Evolutionary conservation across 257 asterid genomes (phyloP), one percentile per base, ranked within the genome.

Genomic region (Salvia splendens): DNA sequence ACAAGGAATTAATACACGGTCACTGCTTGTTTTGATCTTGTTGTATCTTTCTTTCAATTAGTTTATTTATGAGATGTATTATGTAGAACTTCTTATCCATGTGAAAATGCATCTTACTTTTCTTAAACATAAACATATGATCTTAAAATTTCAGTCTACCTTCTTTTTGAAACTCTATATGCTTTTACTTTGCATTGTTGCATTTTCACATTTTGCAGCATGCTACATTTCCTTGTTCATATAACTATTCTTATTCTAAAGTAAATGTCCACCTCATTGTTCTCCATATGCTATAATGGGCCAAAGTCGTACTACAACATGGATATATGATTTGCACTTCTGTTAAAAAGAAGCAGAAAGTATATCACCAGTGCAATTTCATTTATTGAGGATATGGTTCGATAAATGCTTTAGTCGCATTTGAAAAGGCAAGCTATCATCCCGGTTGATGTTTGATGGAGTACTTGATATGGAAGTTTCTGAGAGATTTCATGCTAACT

Each of bases 371-470:
- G 75, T 71, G 80, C 75, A 17, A 17, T 17, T 17, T 56, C 68
- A 67, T 56, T 71, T 62, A 71, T 70, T 42, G 67, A 20, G 62
- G 79, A 63, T 75, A 65, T 50, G 77, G 79, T 47, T 71, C 65
- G 33, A 65, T 61, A 36, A 53, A 17, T 17, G 20, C 20, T 17
- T 17, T 17, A 17, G 20, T 17, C 1, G 20, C 20, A 17, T 17
- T 48, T 61, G 70, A 70, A 71, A 57, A 74, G 73, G 76, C 61
- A 73, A 59, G 20, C 12, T 50, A 32, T 49, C 40, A 32, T 53
- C 70, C 61, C 41, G 38, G 11, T 59, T 50, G 70, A 68, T 55
- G 53, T 41, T 54, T 69, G 69, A 49, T 32, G 30, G 30, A 24
- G 30, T 24, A 17, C 20, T 17, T 17, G 20, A 17, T 17, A 17